Evolutionary conservation across 2,329 filamentous ascomycete genomes (phyloP).

Genomic region (Myriosclerotinia scirpicola): DNA sequence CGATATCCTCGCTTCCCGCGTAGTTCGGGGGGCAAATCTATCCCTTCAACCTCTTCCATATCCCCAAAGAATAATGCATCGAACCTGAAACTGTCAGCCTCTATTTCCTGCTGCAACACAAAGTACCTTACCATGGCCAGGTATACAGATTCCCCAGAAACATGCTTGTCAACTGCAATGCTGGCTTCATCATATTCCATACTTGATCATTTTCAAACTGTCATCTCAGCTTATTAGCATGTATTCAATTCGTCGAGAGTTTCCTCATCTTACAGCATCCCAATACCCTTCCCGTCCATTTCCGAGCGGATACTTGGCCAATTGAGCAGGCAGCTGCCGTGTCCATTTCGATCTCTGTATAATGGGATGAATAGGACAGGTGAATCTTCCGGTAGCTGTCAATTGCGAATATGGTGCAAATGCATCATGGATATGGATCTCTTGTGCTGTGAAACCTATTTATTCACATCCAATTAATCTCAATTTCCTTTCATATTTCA

Average conservation of each 20-base stretch:
- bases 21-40: constrained; percentile 3
- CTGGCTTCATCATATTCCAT: constrained; percentile 14
- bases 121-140: constrained; percentile 5
- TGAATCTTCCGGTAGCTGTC: neutral
- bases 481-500: neutral
- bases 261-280: constrained; percentile 7
- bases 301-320: constrained; percentile 12
- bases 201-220: constrained; percentile 15
- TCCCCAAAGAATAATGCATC: constrained; percentile 17
- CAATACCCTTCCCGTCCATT: constrained; percentile 16
- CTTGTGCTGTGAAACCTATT: constrained; percentile 9
- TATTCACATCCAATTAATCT: neutral
- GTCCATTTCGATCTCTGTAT: constrained; percentile 14
- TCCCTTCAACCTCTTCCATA: neutral
- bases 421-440: constrained; percentile 6
- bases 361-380: constrained; percentile 17
- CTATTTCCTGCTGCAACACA: neutral
- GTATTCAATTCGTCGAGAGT: fast-evolving
- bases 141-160: constrained; percentile 11
- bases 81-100: constrained; percentile 8
- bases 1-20: neutral
- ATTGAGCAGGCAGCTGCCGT: constrained; percentile 1
- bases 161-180: constrained; percentile 3
- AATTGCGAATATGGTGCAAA: constrained; percentile 5
- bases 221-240: neutral